phyloP scores from a whole-genome alignment of 169 alveolate species.

The Theileria parva region DNA sequence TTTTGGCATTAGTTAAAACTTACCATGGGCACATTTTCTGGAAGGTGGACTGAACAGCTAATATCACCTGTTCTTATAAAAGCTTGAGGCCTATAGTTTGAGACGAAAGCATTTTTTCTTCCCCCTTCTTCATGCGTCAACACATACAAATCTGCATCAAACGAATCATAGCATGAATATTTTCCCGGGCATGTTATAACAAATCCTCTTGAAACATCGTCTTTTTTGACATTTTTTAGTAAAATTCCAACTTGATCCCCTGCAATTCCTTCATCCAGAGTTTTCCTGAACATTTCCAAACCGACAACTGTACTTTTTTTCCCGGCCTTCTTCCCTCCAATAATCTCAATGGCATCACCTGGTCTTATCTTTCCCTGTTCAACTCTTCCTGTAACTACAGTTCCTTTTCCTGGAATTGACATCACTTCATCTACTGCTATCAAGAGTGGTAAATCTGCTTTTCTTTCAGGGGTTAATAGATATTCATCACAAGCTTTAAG shows the following conservation, averaged over 20 bases:
- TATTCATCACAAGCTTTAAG: conserved; percentile 86
- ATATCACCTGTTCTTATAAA: conserved; percentile 93
- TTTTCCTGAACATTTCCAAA: conserved; percentile 90
- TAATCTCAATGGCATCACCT: conserved; percentile 88
- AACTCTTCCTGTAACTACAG: conserved; percentile 93
- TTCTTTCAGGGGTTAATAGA: conserved; percentile 82
- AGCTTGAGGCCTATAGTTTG: conserved; percentile 93
- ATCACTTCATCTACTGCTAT: conserved; percentile 86
- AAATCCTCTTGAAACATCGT: conserved; percentile 87
- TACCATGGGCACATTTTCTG: conserved; percentile 83
- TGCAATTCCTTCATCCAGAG: conserved; percentile 90
- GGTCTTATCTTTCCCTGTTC: conserved; percentile 90
- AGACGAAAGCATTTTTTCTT: conserved; percentile 90
- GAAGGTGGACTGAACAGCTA: conserved; percentile 86
- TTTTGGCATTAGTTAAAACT: neutral
- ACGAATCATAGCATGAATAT: conserved; percentile 80
- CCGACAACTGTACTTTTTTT: conserved; percentile 81
- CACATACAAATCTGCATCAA: conserved; percentile 89
- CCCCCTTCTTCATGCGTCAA: conserved; percentile 95
- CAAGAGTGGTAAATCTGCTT: conserved; percentile 85
- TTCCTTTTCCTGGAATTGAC: conserved; percentile 90
- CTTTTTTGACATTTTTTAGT: conserved; percentile 86
- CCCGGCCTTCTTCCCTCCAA: conserved; percentile 85
- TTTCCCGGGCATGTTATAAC: conserved; percentile 86
- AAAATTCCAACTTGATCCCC: conserved; percentile 95